Evolutionary conservation across 495 filamentous ascomycete genomes (phyloP).

Genomic region (Oleoguttula mirabilis): DNA sequence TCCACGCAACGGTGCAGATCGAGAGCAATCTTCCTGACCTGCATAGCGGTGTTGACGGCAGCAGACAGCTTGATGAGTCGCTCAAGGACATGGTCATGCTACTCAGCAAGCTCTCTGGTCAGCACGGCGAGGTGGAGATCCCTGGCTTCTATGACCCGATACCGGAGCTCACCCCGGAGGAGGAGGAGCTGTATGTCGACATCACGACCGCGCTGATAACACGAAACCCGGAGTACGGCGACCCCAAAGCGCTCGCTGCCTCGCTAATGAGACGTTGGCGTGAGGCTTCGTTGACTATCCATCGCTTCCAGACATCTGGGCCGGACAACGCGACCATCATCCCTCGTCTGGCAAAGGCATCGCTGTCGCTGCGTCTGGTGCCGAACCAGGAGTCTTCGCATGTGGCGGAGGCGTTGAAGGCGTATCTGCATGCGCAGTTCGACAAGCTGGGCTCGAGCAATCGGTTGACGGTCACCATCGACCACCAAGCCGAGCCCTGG

Average conservation of each 20-base stretch:
- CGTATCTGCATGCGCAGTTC: slow-evolving; percentile 62
- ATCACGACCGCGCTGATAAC: slow-evolving; percentile 65
- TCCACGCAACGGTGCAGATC: slow-evolving; percentile 81
- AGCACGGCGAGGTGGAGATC: slow-evolving; percentile 47
- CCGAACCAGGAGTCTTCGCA: slow-evolving; percentile 75
- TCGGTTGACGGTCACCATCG: slow-evolving; percentile 66
- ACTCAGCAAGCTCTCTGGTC: slow-evolving; percentile 63
- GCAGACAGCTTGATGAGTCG: slow-evolving; percentile 73
- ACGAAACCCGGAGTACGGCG: slow-evolving; percentile 54
- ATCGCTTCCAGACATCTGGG: slow-evolving; percentile 81
- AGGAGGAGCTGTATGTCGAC: slow-evolving; percentile 70
- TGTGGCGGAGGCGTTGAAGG: slow-evolving; percentile 53
- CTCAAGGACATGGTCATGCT: slow-evolving; percentile 79
- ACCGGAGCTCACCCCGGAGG: slow-evolving; percentile 57
- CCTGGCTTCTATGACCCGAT: slow-evolving; percentile 79
- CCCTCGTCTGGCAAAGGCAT: slow-evolving; percentile 69
- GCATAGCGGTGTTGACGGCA: slow-evolving; percentile 92
- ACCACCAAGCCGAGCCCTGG: slow-evolving; percentile 92
- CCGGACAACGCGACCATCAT: slow-evolving; percentile 74
- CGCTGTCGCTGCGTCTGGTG: slow-evolving; percentile 81
- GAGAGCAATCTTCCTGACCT: slow-evolving; percentile 78
- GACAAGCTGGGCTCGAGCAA: slow-evolving; percentile 63
- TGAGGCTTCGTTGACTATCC: slow-evolving; percentile 88
- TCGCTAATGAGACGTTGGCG: slow-evolving; percentile 89
- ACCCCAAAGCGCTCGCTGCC: slow-evolving; percentile 54